Evolutionary conservation across 106 monocot species (phyloP).

Genomic region (Alisma plantagoaquatica): DNA sequence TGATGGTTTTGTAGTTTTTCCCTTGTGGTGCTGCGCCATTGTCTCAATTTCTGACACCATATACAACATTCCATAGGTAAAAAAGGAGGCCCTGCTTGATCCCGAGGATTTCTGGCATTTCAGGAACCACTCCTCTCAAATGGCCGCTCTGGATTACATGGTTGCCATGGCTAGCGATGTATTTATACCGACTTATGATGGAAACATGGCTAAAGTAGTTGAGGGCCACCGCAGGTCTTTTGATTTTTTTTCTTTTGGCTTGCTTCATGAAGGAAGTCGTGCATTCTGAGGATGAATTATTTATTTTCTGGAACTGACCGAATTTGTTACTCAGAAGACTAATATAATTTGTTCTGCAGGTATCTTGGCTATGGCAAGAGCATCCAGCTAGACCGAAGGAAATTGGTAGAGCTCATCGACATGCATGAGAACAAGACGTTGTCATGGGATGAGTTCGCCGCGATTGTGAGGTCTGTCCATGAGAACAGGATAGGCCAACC

Average conservation of each 20-base stretch:
- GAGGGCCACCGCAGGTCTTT: constrained; percentile 82
- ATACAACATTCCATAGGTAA: too few relatives aligned
- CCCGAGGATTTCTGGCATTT: constrained; percentile 47
- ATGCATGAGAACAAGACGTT: constrained; percentile 36
- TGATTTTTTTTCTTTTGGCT: too few relatives aligned
- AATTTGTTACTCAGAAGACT: too few relatives aligned
- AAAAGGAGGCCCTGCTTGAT: constrained; percentile 59
- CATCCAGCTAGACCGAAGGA: constrained; percentile 46
- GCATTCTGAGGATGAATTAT: too few relatives aligned
- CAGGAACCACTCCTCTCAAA: constrained; percentile 67
- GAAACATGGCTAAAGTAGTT: constrained; percentile 86
- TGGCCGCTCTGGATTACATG: constrained; percentile 81
- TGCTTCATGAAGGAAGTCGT: too few relatives aligned
- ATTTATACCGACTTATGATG: constrained; percentile 70
- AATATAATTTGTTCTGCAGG: constrained; percentile 37
- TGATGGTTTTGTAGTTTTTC: too few relatives aligned
- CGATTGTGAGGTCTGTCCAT: constrained; percentile 22
- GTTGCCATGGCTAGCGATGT: constrained; percentile 58
- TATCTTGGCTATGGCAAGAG: constrained; percentile 53
- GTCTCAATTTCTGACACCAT: too few relatives aligned
- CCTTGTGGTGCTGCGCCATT: too few relatives aligned
- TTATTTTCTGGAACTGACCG: too few relatives aligned
- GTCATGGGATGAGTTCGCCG: constrained; percentile 47
- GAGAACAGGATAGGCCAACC: constrained; percentile 31
- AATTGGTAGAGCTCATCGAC: constrained; percentile 48